Conservation (phyloP, 1,139 yeast species). For the Hansenula sp. region DNA sequence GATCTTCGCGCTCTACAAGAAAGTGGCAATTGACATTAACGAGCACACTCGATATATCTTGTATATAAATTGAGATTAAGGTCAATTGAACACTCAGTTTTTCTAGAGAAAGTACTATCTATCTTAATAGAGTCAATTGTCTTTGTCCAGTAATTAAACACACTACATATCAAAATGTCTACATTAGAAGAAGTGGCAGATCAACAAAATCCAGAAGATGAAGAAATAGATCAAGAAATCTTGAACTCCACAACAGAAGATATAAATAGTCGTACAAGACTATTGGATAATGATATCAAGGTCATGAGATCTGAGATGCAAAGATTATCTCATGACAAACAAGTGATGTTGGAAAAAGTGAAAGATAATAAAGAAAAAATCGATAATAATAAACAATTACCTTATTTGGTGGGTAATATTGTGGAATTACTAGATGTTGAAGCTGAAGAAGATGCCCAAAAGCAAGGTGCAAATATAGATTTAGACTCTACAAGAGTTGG, state of each 20-base stretch:
- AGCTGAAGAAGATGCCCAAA: conserved; percentile 66
- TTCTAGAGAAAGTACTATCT: no score
- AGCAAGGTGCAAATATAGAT: conserved; percentile 93
- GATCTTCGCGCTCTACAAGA: no score
- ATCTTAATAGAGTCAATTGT: background rate
- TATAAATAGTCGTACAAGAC: conserved; percentile 76
- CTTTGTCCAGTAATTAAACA: background rate
- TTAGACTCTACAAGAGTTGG: conserved; percentile 89
- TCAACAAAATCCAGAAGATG: conserved; percentile 38
- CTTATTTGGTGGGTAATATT: conserved; percentile 95
- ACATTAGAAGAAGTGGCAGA: conserved; percentile 66
- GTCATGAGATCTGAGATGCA: conserved; percentile 92
- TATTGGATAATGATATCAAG: conserved; percentile 92
- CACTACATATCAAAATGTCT: conserved; percentile 38
- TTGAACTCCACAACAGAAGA: conserved; percentile 75
- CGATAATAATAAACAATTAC: conserved; percentile 91
- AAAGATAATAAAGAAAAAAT: conserved; percentile 96
- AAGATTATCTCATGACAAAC: conserved; percentile 86
- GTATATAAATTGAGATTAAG: background rate
- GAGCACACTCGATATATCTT: no score
- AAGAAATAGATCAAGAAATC: conserved; percentile 76
- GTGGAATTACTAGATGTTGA: conserved; percentile 89
- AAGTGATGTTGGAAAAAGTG: conserved; percentile 89
- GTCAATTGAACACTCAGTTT: no score
- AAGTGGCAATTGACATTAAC: no score